Conservation (phyloP, 495 filamentous ascomycete species). For the Evansstolkia leycettana region DNA sequence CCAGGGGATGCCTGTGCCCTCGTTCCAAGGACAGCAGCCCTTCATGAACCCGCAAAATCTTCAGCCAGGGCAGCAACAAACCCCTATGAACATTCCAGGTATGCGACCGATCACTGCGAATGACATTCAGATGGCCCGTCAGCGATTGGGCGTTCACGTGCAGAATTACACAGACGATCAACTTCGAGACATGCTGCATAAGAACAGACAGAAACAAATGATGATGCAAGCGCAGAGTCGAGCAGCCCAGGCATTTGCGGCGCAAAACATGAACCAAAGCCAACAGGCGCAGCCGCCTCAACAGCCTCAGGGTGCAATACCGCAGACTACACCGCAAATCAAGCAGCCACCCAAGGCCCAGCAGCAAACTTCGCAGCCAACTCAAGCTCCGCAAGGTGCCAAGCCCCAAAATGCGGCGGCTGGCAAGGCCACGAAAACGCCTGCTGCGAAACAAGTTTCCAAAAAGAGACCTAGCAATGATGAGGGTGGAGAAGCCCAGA, state of each 20-base stretch:
- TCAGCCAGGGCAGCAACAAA: conserved; percentile 15
- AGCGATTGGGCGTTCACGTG: conserved; percentile 25
- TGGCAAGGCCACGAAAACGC: conserved; percentile 15
- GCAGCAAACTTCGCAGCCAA: conserved; percentile 5
- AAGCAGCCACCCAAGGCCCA: conserved; percentile 18
- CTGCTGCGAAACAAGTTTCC: conserved; percentile 20
- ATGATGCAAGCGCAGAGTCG: conserved; percentile 10
- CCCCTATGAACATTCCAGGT: conserved; percentile 14
- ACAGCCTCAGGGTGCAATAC: conserved; percentile 20
- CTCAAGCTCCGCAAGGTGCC: conserved; percentile 7
- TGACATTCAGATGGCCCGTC: conserved; percentile 34
- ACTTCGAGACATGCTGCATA: conserved; percentile 30
- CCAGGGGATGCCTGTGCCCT: conserved; percentile 10
- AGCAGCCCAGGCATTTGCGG: conserved; percentile 14
- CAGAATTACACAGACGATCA: conserved; percentile 40
- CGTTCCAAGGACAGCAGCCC: conserved; percentile 16
- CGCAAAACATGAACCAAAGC: conserved; percentile 14
- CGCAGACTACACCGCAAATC: conserved; percentile 9
- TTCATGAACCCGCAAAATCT: conserved; percentile 28
- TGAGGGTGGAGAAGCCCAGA: conserved; percentile 45
- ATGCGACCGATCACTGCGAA: conserved; percentile 27
- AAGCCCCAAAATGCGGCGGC: conserved; percentile 8
- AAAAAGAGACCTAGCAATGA: conserved; percentile 52
- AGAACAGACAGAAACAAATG: conserved; percentile 21
- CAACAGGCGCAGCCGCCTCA: conserved; percentile 24